Evolutionary conservation across 2,329 filamentous ascomycete species (phyloP).

Genomic region (Parasarocladium wereldwijsianum): DNA sequence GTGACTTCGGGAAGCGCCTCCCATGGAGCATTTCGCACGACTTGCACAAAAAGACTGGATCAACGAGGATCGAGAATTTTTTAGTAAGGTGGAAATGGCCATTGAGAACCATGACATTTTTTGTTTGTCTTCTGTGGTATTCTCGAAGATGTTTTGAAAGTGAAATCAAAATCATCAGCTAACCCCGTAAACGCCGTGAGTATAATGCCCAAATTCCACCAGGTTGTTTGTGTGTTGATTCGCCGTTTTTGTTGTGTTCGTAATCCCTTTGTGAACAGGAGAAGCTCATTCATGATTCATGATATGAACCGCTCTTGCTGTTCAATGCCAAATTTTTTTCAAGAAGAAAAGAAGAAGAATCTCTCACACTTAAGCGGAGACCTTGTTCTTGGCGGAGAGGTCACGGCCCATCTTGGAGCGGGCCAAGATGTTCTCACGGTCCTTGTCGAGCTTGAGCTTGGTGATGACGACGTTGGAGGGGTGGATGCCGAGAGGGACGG

Average conservation of each 20-base stretch:
- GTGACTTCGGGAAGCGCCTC: slow-evolving; percentile 57
- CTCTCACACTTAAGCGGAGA: slow-evolving; percentile 32
- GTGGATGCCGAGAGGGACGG: slow-evolving; percentile 85
- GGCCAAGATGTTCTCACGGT: slow-evolving; percentile 78
- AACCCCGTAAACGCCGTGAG: slow-evolving; percentile 5
- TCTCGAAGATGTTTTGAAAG: slow-evolving; percentile 2
- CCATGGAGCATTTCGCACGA: slow-evolving; percentile 65
- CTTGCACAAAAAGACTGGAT: slow-evolving; percentile 11
- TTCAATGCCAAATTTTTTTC: slow-evolving; percentile 5
- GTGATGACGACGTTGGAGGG: slow-evolving; percentile 96
- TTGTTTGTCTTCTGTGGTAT: slow-evolving; percentile 14
- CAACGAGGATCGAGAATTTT: slow-evolving; percentile 2
- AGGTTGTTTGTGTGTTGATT: slow-evolving; percentile 7
- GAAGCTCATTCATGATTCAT: not conserved
- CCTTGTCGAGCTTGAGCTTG: slow-evolving; percentile 97
- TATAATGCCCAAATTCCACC: slow-evolving; percentile 18
- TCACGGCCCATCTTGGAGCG: slow-evolving; percentile 72
- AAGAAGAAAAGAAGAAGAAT: slow-evolving; percentile 3
- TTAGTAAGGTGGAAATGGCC: slow-evolving; percentile 51
- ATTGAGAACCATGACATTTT: slow-evolving; percentile 41
- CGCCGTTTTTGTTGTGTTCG: slow-evolving; percentile 6
- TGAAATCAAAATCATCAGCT: slow-evolving; percentile 4
- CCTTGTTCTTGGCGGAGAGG: slow-evolving; percentile 57
- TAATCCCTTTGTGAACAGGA: not conserved
- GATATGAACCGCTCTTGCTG: no score